Base-by-base conservation (phyloP, 23 red algal genomes). In the Agarophyton chilense region DNA sequence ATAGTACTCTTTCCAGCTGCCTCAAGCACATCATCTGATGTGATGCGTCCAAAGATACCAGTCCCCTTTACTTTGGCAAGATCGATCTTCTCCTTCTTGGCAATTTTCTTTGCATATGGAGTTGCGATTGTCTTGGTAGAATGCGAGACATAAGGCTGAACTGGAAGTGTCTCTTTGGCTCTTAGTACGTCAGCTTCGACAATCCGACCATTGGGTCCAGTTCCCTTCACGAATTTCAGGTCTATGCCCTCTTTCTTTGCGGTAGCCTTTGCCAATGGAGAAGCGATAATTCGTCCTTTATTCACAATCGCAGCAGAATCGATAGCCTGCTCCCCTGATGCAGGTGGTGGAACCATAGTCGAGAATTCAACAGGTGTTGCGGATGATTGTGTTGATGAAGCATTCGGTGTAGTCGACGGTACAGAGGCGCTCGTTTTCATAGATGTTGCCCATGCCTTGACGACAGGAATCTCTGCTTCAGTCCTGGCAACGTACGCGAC, bases 31-130 rank as follows among this genome's bases (percentile, higher is more conserved):
- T 99, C 97, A 17, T 91, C 86, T 58, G 78, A 84, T 29, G 94
- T 95, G 8, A 99, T 93, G 26, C 95, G 89, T 38, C 95, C 95
- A 91, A 93, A 98, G 32, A 91, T 94, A 0, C 95, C 95, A 10
- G 95, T 92, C 18, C 95, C 95, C 34, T 7, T 84, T 22, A 98
- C 75, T 2, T 50, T 78, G 17, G 66, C 49, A 43, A 98, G 87
- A 29, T 94, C 83, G 41, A 98, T 94, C 63, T 86, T 86, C 72
- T 94, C 91, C 38, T 88, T 92, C 77, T 94, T 94, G 6, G 95
- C 95, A 21, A 94, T 67, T 57, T 98, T 98, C 90, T 94, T 93
- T 2, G 95, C 95, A 28, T 98, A 86, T 10, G 95, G 95, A 19
- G 95, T 98, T 0, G 94, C 94, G 63, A 83, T 54, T 2, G 84